A percentile compares a stretch with the other conserved stretches of the same genome.
These are phyloP conservation scores for Annona squamosa DNA, from an alignment of 164 flowering plant genomes.

Conservation along the genomic window DNA sequence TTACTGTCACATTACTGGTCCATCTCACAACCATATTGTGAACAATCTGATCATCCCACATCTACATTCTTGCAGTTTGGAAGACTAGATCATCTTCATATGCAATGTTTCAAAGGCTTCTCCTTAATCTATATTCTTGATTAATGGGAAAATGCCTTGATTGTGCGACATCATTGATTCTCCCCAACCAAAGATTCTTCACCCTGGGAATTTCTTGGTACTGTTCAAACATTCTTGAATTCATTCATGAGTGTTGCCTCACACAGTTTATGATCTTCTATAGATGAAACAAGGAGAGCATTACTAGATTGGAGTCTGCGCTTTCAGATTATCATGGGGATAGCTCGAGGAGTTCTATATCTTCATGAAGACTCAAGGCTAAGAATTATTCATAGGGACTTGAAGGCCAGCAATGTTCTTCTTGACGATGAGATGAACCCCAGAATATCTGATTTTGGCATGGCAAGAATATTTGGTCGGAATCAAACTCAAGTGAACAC, in stretches of 20 bases:
- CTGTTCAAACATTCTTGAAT: background rate
- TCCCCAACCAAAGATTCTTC: background rate
- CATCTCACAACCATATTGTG: background rate
- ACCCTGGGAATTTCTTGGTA: background rate
- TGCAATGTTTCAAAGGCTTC: background rate
- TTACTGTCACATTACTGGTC: background rate
- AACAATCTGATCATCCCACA: background rate
- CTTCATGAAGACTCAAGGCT: conserved; percentile 56
- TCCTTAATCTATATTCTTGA: background rate
- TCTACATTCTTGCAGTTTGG: background rate
- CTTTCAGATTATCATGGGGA: conserved; percentile 27
- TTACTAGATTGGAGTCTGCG: conserved; percentile 22
- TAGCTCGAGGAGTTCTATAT: conserved; percentile 51
- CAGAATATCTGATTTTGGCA: conserved; percentile 47
- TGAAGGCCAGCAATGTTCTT: conserved; percentile 49
- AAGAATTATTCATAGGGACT: conserved; percentile 49
- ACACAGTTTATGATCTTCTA: background rate
- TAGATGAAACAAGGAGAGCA: conserved; percentile 1
- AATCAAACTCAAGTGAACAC: conserved; percentile 25
- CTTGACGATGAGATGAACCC: conserved; percentile 44
- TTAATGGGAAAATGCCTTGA: background rate
- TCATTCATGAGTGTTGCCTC: background rate
- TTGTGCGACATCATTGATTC: background rate
- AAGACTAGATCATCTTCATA: background rate
- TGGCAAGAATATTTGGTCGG: conserved; percentile 32